Evolutionary conservation across 257 asterid genomes (phyloP), one percentile per base, ranked within the genome.

Genomic region (Solanum lignicaule): DNA sequence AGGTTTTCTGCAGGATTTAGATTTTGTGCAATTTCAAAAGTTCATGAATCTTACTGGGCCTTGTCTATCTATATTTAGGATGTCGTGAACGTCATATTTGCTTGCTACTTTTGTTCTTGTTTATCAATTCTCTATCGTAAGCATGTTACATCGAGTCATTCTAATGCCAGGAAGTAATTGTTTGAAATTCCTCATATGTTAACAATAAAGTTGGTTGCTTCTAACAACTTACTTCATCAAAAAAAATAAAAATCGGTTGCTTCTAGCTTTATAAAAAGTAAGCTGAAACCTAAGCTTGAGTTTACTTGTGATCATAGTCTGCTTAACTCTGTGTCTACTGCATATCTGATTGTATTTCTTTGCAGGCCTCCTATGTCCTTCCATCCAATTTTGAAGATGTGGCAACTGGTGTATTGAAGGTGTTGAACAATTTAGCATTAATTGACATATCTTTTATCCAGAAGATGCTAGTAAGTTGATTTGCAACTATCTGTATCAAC

Each of bases 311-410:
- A 46, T 81, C 11, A 52, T 5, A 52, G 23, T 52, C 23, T 81
- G 69, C 69, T 46, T 46, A 81, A 9, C 20, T 48, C 41, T 81
- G 41, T 27, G 66, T 81, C 29, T 43, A 27, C 84, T n/a, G 14
- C 69, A 29, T 46, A 81, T 81, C 85, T 81, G 66, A 46, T 5
- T 81, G 85, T n/a, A 79, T 75, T 86, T 78, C 91, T 91, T 87
- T 79, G 41, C 94, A 96, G 98, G 92, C 92, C 87, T 90, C 94
- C 5, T 95, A 93, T 84, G 91, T 93, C 86, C 98, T 97, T 91
- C 99, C 99, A 86, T 93, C 98, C 74, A 97, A 97, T 95, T 97
- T 97, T 82, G 99, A 97, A 93, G 98, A 95, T 91, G 99, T 97
- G 81, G 98, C 99, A 10, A 93, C 96, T 27, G 99, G 99, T 81